Conservation (phyloP, 2,329 filamentous ascomycete genomes). For the Scytalidium sp. region DNA sequence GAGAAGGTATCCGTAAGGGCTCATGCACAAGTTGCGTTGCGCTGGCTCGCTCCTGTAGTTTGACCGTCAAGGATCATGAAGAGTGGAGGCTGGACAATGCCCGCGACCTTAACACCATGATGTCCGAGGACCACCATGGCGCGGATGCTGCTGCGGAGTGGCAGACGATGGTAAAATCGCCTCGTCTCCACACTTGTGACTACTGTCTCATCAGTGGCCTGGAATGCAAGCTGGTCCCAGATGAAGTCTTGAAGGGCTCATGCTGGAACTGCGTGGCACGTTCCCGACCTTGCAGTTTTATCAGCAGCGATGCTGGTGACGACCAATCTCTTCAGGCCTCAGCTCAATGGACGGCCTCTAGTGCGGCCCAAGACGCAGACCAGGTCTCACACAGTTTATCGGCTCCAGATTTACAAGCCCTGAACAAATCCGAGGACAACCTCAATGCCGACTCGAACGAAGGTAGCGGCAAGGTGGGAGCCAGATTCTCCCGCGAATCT, state of each 20-base stretch:
- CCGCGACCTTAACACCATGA: background rate
- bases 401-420: constrained; percentile 12
- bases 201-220: constrained; percentile 15
- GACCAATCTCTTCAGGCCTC: constrained; percentile 34
- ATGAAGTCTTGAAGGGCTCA: constrained; percentile 10
- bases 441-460: constrained; percentile 47
- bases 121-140: background rate
- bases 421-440: constrained; percentile 54
- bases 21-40: constrained; percentile 63
- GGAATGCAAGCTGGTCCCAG: constrained; percentile 15
- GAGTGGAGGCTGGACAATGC: background rate
- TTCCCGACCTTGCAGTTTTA: constrained; percentile 15
- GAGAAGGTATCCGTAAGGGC: constrained; percentile 56
- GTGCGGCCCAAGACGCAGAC: background rate
- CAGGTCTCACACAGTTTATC: constrained; percentile 12
- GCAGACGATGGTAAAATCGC: background rate
- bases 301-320: background rate
- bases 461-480: constrained; percentile 58
- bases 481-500: constrained; percentile 77
- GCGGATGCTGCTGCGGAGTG: background rate
- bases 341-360: constrained; percentile 59
- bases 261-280: constrained; percentile 18
- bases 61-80: constrained; percentile 33
- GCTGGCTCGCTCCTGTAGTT: constrained; percentile 55
- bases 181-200: constrained; percentile 13